Evolutionary conservation across 2,329 filamentous ascomycete genomes (phyloP).

Genomic region (Epichloe typhina): DNA sequence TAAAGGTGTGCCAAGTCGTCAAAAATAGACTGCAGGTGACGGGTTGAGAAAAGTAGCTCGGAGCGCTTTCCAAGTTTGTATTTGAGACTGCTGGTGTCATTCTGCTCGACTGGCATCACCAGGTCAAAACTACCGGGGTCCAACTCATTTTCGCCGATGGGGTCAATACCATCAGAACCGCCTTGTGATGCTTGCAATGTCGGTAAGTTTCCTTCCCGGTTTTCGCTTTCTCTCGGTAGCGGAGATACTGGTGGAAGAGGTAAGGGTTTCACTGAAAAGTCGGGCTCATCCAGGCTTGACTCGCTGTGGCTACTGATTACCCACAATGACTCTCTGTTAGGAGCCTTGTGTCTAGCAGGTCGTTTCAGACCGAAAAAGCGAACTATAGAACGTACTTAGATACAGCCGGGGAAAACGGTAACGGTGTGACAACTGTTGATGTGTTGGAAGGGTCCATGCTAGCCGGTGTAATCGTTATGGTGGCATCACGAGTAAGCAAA

Average conservation of each 20-base stretch:
- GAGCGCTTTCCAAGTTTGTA: conserved; percentile 49
- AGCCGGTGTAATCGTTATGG: neutral
- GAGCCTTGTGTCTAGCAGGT: no score
- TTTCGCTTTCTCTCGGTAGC: neutral
- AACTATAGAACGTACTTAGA: neutral
- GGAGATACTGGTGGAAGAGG: conserved; percentile 2
- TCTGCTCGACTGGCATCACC: conserved; percentile 12
- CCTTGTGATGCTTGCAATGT: conserved; percentile 6
- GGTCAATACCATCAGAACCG: conserved; percentile 20
- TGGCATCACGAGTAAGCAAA: neutral
- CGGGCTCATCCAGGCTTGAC: conserved; percentile 5
- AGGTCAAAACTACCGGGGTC: conserved; percentile 25
- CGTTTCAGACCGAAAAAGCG: neutral
- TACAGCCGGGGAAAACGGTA: neutral
- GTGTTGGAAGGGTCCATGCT: neutral
- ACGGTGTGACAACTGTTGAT: neutral
- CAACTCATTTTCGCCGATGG: conserved; percentile 22
- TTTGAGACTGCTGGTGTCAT: conserved; percentile 2
- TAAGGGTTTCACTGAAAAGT: conserved; percentile 6
- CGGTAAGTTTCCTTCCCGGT: conserved; percentile 3
- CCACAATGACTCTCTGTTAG: neutral
- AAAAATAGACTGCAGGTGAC: conserved; percentile 54
- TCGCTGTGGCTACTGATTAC: conserved; percentile 5
- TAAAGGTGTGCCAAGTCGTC: conserved; percentile 48
- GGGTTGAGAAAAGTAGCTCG: conserved; percentile 50